Percentiles rank a stretch among this genome's conserved stretches.
Evolutionary conservation across 352 stramenopile species (phyloP).

Genomic region (Globisporangium viniferum): DNA sequence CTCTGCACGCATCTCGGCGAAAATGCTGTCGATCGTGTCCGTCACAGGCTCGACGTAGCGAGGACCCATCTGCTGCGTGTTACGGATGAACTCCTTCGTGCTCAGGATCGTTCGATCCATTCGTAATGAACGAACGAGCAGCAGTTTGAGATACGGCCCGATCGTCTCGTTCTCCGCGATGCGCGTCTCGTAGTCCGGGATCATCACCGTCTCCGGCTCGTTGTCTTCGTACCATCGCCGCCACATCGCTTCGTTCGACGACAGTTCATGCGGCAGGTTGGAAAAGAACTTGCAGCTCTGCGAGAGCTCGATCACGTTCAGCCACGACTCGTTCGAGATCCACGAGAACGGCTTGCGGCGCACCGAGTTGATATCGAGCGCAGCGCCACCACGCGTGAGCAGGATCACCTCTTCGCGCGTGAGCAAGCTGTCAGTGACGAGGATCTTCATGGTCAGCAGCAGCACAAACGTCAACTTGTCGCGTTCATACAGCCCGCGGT

Average conservation of each 20-base stretch:
- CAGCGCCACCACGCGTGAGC: constrained; percentile 94
- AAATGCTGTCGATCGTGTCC: constrained; percentile 98
- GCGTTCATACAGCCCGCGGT: constrained; percentile 96
- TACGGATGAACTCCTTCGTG: constrained; percentile 97
- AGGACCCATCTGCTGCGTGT: constrained; percentile 95
- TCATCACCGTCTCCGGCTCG: constrained; percentile 93
- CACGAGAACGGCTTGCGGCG: constrained; percentile 95
- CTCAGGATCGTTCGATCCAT: constrained; percentile 97
- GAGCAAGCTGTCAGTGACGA: constrained; percentile 93
- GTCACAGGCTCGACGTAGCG: constrained; percentile 98
- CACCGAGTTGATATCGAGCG: constrained; percentile 96
- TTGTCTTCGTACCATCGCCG: constrained; percentile 98
- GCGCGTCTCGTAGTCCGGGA: constrained; percentile 94
- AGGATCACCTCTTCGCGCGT: constrained; percentile 94
- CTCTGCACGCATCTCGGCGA: constrained; percentile 93
- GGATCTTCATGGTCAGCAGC: constrained; percentile 97
- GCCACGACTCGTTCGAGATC: constrained; percentile 97
- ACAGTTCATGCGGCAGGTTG: constrained; percentile 96
- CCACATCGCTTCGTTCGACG: constrained; percentile 95
- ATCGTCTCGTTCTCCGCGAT: constrained; percentile 93
- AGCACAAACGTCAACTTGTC: constrained; percentile 99
- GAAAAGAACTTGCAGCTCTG: constrained; percentile 96
- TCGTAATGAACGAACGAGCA: constrained; percentile 95
- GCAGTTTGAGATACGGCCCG: constrained; percentile 95
- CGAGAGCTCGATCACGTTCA: constrained; percentile 96